Evolutionary conservation across 352 stramenopile species (phyloP).

Genomic region (Phytopythium chamaehyphon): DNA sequence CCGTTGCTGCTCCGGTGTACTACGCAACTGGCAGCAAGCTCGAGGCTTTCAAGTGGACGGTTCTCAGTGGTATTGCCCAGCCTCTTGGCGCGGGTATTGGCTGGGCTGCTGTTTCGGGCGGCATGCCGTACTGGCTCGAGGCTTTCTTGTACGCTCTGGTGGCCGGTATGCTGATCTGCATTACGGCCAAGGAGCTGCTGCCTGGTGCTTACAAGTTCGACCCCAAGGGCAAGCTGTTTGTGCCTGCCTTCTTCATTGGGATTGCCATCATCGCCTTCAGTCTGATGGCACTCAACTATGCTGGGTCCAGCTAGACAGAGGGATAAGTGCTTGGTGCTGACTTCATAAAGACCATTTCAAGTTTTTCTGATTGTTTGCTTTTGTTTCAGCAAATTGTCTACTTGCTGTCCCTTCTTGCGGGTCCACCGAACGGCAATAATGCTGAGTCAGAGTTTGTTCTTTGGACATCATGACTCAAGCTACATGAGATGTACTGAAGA

Average conservation of each 20-base stretch:
- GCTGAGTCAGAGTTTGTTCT: too few relatives aligned
- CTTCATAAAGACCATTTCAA: too few relatives aligned
- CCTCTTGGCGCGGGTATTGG: conserved; percentile 86
- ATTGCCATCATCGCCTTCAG: conserved; percentile 89
- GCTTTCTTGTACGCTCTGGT: conserved; percentile 91
- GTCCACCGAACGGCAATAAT: too few relatives aligned
- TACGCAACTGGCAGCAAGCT: conserved; percentile 92
- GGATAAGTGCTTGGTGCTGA: too few relatives aligned
- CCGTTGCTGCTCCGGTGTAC: conserved; percentile 95
- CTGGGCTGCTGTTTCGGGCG: conserved; percentile 43
- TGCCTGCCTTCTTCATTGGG: conserved; percentile 80
- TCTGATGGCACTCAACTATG: conserved; percentile 48
- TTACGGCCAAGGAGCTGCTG: conserved; percentile 91
- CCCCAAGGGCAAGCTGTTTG: conserved; percentile 83
- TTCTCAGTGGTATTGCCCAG: conserved; percentile 89
- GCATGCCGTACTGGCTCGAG: conserved; percentile 61
- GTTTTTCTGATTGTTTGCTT: too few relatives aligned
- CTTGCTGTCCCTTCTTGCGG: too few relatives aligned
- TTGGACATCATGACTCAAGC: too few relatives aligned
- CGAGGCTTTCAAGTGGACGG: conserved; percentile 93
- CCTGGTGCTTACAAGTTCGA: conserved; percentile 90
- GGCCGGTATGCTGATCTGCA: conserved; percentile 92
- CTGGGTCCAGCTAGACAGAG: conserved; percentile 8
- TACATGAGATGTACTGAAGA: too few relatives aligned
- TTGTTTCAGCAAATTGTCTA: too few relatives aligned